Percentiles rank a stretch among this genome's conserved stretches.
phyloP scores from a whole-genome alignment of 2,329 filamentous ascomycete genomes.

The Trichoderma polysporum region DNA sequence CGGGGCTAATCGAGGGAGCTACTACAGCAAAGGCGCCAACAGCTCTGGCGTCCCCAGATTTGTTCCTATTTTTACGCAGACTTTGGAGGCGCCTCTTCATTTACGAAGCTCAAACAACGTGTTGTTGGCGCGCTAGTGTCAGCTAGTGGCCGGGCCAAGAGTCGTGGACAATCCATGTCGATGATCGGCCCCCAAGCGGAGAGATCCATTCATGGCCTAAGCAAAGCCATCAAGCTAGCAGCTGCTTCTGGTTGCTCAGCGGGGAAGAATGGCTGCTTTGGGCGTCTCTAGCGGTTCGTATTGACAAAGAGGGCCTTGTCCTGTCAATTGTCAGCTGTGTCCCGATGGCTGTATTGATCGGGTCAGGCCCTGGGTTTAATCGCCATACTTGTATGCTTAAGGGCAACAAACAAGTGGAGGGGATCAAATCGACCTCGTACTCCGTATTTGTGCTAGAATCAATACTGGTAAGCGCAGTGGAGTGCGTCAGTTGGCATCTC shows the following conservation, averaged over 20 bases:
- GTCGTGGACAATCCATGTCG: constrained; percentile 8
- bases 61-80: constrained; percentile 14
- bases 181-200: background rate
- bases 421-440: no score
- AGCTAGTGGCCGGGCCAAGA: background rate
- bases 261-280: background rate
- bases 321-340: background rate
- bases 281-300: constrained; percentile 14
- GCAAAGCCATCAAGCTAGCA: constrained; percentile 5
- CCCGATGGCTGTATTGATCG: background rate
- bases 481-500: background rate
- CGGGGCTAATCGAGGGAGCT: background rate
- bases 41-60: background rate
- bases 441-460: no score
- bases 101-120: background rate
- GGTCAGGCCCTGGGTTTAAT: background rate
- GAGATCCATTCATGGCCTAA: background rate
- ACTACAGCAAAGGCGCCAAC: background rate
- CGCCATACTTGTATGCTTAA: background rate
- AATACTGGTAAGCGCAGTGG: background rate
- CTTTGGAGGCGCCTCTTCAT: background rate
- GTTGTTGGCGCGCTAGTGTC: constrained; percentile 8
- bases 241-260: background rate
- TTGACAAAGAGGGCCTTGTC: background rate
- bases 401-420: background rate